These are phyloP conservation scores for Umbilicus rupestris DNA, from an alignment of 164 flowering plant species.

Conservation along the genomic window DNA sequence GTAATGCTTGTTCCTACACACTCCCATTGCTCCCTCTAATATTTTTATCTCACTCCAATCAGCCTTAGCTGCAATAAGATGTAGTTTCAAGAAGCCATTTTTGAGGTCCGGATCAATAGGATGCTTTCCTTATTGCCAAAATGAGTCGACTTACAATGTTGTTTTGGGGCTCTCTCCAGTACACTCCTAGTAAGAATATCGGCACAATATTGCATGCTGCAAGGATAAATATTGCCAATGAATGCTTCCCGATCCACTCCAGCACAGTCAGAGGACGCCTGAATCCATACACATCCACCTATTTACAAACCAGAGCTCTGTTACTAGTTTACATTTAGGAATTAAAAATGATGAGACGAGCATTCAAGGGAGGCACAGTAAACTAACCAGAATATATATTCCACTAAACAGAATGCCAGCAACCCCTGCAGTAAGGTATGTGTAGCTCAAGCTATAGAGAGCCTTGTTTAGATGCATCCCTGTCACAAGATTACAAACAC, in stretches of 20 bases:
- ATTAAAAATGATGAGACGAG: not conserved
- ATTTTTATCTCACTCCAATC: not conserved
- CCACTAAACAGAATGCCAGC: slow-evolving; percentile 54
- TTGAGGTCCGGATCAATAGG: not conserved
- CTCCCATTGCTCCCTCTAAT: not conserved
- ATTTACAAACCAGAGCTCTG: not conserved
- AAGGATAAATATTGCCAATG: slow-evolving; percentile 49
- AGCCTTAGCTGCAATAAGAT: not conserved
- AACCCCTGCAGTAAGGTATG: slow-evolving; percentile 55
- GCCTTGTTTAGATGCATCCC: slow-evolving; percentile 72
- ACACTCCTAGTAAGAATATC: slow-evolving; percentile 50
- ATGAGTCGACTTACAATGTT: slow-evolving; percentile 37
- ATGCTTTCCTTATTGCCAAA: not conserved
- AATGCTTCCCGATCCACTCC: slow-evolving; percentile 78
- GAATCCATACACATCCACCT: slow-evolving; percentile 60
- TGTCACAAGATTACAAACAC: slow-evolving; percentile 13
- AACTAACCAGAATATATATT: slow-evolving; percentile 50
- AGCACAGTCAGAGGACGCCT: slow-evolving; percentile 31
- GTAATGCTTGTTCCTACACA: not conserved
- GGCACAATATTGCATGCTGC: slow-evolving; percentile 60
- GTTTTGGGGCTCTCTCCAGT: slow-evolving; percentile 57
- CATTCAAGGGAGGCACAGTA: not conserved
- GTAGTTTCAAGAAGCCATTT: not conserved
- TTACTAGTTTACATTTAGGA: not conserved
- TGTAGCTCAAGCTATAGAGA: slow-evolving; percentile 62